Evolutionary conservation across 805 yeast genomes (phyloP), one percentile per base, ranked within the genome.

Genomic region (Lachancea quebecensis): DNA sequence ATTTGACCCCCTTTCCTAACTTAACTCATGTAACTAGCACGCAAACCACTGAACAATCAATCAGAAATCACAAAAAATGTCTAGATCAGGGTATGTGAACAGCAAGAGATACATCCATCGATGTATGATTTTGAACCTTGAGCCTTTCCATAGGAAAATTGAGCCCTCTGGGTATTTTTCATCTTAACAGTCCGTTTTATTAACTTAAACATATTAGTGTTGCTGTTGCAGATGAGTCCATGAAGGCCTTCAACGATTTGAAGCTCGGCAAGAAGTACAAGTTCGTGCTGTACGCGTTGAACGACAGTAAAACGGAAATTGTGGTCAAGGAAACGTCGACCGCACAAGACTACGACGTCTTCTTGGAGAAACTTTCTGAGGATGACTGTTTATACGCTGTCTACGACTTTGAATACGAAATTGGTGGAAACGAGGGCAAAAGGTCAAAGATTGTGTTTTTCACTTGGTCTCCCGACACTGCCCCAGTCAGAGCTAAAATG

Each of bases 381-480:
- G 79, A 85, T 66, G 96, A 91, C 65, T 88, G 97, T 72, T 81
- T 90, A 69, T 93, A 93, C 68, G 99, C 98, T 49, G 81, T 93
- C 46, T 93, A 88, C 72, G 98, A 91, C 72, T 91, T 93, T 60
- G 97, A 91, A 73, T 93, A 90, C 71, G 95, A 89, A 69, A 73
- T 87, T 49, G 79, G 84, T 55, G 80, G 78, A 42, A 90, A 88
- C 59, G 98, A 91, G 71, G 99, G 99, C 67, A 89, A 88, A 78
- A 85, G 95, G 76, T 78, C 82, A 54, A 81, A 79, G 67, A 75
- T 80, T 52, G 73, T 79, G 37, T 72, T 80, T 73, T 70, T 72
- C 74, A 85, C 93, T 56, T 93, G 99, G 99, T 82, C 97, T 51
- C 99, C 99, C 61, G 99, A 93, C 67, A 87, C 95, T 51, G 96